Base-by-base conservation (phyloP, 441 rosid genomes). In the Viola pubescens region DNA sequence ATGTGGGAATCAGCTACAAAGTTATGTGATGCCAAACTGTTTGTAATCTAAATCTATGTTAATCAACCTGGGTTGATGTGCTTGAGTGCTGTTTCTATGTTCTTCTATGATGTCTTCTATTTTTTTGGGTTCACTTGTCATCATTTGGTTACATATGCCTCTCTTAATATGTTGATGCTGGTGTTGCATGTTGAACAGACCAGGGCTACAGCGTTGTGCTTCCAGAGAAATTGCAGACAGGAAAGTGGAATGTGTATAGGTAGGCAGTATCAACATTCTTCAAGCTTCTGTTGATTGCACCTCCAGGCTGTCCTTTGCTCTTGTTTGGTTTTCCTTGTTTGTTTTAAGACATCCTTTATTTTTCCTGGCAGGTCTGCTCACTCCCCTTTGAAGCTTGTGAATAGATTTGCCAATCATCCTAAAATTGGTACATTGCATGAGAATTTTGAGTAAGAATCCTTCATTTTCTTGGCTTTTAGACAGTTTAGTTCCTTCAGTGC, bases 161-260 rank as follows among this genome's bases (percentile, higher is more conserved):
- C 54, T 41, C 37, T 63, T 47, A 58, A 60, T 56, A 48, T 49
- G 39, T 64, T 34, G 52, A 56, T 45, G 37, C 54, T 69, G 52
- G 39, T 46, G 38, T 63, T 69, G 52, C 57, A 43, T 65, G 61
- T 11, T 70, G 61, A 79, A 62, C 86, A 94, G 99, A 84, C 65
- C 88, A 82, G 71, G 94, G 95, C 0, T 94, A 79, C 54, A 91
- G 99, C 70, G 89, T 85, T 69, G 94, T 81, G 65, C 97, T 94
- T 63, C 99, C 99, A 0, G 99, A 94, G 83, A 88, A 84, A 74
- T 71, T 94, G 83, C 85, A 81, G 47, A 78, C 88, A 1, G 99
- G 97, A 48, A 82, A 84, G 68, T 94, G 98, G 99, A 85, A 87
- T 65, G 99, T 94, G 3, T 94, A 85, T 83, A 84, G 98, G 99